Base-by-base conservation (phyloP, 2,329 filamentous ascomycete genomes). In the Escovopsis weberi region DNA sequence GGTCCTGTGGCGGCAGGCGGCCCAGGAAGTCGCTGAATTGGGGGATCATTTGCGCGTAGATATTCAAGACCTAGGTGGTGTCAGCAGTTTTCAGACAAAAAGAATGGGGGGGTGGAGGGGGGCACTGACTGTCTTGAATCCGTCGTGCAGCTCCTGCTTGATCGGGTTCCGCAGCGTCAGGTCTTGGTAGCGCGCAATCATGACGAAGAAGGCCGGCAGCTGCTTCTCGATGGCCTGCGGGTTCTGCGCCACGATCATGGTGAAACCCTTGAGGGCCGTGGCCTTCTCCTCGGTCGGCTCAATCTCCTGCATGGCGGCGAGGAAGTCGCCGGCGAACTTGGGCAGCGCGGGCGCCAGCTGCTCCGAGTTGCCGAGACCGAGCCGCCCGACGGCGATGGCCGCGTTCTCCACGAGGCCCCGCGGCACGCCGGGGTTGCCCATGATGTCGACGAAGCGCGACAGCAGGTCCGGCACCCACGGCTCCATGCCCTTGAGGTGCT, bases 231-330 rank as follows among this genome's bases (percentile, higher is more conserved):
- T 89, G 2, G 87, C 86, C 56, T 87, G 77, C 1, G 91, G 91
- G 55, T 96, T 96, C 55, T 79, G 77, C 47, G 83, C 74, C 4
- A 96, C 83, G 39, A 94, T 74, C 51, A 82, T 73, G 43, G 85
- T 84, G 64, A 98, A 95, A 0, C 91, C 91, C 54, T 85, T 79
- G 59, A 96, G 85, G 0, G 91, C 89, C 26, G 88, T 88, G 1
- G 84, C 86, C 65, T 98, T 98, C 63, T 98, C 91, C 47, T 94
- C 85, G 2, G 86, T 89, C 55, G 85, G 81, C 41, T 86, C 82
- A 30, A 96, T 82, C 48, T 86, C 83, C 46, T 78, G 75, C 74
- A 98, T 93, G 3, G 81, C 78, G 41, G 69, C 71, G 42, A 98
- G 64, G 66, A 95, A 96, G 33, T 83, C 76, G 33, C 81, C 77